Evolutionary conservation across 1,284 basidiomycete species (phyloP).

Genomic region (Boletus subluridellus): DNA sequence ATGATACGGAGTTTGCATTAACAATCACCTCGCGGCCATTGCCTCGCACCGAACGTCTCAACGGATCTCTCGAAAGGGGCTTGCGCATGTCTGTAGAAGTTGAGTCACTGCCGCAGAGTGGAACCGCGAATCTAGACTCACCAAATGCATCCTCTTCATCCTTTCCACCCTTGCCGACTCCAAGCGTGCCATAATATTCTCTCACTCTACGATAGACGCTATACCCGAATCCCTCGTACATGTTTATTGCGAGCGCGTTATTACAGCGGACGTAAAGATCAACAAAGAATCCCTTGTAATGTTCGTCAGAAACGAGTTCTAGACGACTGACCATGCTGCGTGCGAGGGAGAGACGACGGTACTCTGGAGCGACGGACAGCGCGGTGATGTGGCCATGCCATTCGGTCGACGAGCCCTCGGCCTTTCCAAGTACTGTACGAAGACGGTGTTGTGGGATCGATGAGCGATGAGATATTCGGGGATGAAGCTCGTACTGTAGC

Average conservation of each 20-base stretch:
- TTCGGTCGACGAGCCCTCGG: slow-evolving; percentile 68
- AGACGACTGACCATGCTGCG: slow-evolving; percentile 79
- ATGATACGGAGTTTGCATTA: slow-evolving; percentile 65
- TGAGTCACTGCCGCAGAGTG: slow-evolving; percentile 7
- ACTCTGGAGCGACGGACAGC: slow-evolving; percentile 87
- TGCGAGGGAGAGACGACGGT: slow-evolving; percentile 79
- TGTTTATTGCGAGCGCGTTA: slow-evolving; percentile 70
- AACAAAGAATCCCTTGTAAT: slow-evolving; percentile 80
- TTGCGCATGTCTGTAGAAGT: slow-evolving; percentile 77
- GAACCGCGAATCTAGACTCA: slow-evolving; percentile 42
- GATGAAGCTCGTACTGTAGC: slow-evolving; percentile 61
- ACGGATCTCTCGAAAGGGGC: slow-evolving; percentile 64
- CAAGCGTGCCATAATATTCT: slow-evolving; percentile 82
- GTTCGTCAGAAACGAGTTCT: slow-evolving; percentile 75
- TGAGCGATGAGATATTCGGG: neutral
- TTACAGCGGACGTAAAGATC: slow-evolving; percentile 88
- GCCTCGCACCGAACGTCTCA: slow-evolving; percentile 60
- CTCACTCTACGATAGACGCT: slow-evolving; percentile 81
- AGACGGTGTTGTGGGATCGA: slow-evolving; percentile 6
- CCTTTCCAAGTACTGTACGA: slow-evolving; percentile 75
- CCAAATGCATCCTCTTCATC: slow-evolving; percentile 92
- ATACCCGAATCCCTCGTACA: slow-evolving; percentile 88
- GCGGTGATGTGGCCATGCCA: slow-evolving; percentile 92
- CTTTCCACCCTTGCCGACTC: slow-evolving; percentile 59
- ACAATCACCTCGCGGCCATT: slow-evolving; percentile 75